Base-by-base conservation (phyloP, 257 asterid species). In the Capsicum pubescens region DNA sequence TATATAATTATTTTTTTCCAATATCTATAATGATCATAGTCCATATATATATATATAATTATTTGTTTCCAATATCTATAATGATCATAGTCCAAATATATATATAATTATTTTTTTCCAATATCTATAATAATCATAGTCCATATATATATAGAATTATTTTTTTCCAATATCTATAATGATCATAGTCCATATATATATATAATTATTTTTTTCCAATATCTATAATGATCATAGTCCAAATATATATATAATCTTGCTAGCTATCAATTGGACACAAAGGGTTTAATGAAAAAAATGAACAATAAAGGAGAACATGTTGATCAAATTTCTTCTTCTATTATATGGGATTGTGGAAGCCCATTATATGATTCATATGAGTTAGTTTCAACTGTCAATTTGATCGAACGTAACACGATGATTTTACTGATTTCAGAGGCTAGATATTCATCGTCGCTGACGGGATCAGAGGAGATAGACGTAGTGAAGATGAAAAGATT, bases 311-410 rank as follows among this genome's bases (percentile, higher is more conserved):
- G 69, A 56, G 85, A 85, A 68, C 82, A 72, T 6, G 32, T 0
- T n/a, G n/a, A 19, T 26, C 68, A 16, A 83, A 3, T 14, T 83
- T 64, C 35, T 46, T 84, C 10, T 58, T 82, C 42, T 50, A 39
- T 32, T 19, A 8, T 63, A 70, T 92, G 93, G 93, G 86, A 90
- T 16, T 92, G 94, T 72, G 95, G 95, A 84, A 92, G 93, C 84
- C 86, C 90, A 6, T 87, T 91, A 8, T 89, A 92, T 67, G 95
- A 90, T 88, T 85, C 93, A 56, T 85, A 84, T 15, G 95, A 92
- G 82, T 74, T 90, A 26, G 86, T 84, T 59, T 87, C 92, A 48
- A 52, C 89, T 5, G 60, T 85, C 0, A 74, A 87, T 76, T 60
- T 89, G 71, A 88, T 92, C 5, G 93, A 90, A 52, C 85, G 88